These are phyloP conservation scores for Diplocarpon rosae DNA, from an alignment of 2,329 filamentous ascomycete genomes.

Conservation along the genomic window DNA sequence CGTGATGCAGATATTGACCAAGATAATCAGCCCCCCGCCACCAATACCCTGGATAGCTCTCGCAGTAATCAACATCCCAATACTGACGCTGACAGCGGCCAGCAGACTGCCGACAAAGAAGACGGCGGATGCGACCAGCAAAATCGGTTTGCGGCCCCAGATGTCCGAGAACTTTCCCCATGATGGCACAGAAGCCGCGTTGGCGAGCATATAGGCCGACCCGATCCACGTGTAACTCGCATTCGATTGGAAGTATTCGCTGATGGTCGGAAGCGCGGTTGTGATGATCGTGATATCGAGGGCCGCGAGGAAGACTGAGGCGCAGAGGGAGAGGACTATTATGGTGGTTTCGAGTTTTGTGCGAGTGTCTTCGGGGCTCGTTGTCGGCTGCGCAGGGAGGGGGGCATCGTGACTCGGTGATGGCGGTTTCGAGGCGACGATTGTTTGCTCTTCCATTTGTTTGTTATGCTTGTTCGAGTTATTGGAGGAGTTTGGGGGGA, in stretches of 20 bases:
- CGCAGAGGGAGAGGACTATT: conserved; percentile 26
- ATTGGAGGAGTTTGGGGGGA: no score
- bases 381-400: no score
- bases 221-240: conserved; percentile 64
- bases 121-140: conserved; percentile 36
- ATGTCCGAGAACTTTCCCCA: conserved; percentile 56
- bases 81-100: conserved; percentile 34
- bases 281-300: conserved; percentile 43
- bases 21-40: conserved; percentile 38
- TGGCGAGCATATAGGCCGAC: conserved; percentile 59
- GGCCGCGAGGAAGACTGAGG: conserved; percentile 26
- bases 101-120: conserved; percentile 43
- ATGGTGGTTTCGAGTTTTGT: conserved; percentile 24
- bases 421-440: no score
- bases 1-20: conserved; percentile 43
- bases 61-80: conserved; percentile 37
- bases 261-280: conserved; percentile 50
- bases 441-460: no score
- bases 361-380: conserved; percentile 22
- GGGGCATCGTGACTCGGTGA: no score
- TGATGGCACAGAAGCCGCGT: conserved; percentile 49
- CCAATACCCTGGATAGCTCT: conserved; percentile 39
- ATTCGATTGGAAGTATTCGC: conserved; percentile 38
- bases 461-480: no score
- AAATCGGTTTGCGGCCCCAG: conserved; percentile 44